Evolutionary conservation across 2,329 filamentous ascomycete species (phyloP).

Genomic region (Ceratocystis cacaofunesta): DNA sequence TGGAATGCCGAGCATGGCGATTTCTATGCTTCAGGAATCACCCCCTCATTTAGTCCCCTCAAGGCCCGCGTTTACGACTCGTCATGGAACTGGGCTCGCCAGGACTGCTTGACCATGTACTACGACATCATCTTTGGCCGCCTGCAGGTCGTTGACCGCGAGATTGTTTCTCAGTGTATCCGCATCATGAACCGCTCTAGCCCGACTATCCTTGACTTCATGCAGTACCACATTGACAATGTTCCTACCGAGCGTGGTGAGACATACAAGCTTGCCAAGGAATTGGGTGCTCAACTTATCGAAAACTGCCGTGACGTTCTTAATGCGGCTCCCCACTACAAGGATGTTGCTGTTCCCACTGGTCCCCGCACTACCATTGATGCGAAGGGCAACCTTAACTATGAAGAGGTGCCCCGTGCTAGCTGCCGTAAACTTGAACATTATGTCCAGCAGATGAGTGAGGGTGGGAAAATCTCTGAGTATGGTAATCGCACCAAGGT

Average conservation of each 20-base stretch:
- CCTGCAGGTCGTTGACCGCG: slow-evolving; percentile 81
- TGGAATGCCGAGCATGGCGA: slow-evolving; percentile 95
- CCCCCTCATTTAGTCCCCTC: slow-evolving; percentile 80
- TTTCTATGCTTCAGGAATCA: slow-evolving; percentile 86
- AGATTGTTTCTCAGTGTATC: slow-evolving; percentile 97
- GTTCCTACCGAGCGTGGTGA: slow-evolving; percentile 93
- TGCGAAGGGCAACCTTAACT: slow-evolving; percentile 79
- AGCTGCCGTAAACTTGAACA: slow-evolving; percentile 95
- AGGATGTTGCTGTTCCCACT: slow-evolving; percentile 86
- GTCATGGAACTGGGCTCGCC: slow-evolving; percentile 97
- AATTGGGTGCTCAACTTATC: slow-evolving; percentile 82
- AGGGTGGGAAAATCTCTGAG: slow-evolving; percentile 95
- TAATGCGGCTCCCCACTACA: slow-evolving; percentile 72
- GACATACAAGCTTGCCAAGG: slow-evolving; percentile 94
- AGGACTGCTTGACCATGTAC: slow-evolving; percentile 96
- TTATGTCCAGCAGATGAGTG: slow-evolving; percentile 96
- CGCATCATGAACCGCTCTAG: slow-evolving; percentile 99
- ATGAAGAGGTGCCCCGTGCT: slow-evolving; percentile 70
- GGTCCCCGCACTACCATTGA: slow-evolving; percentile 88
- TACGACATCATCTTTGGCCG: slow-evolving; percentile 98
- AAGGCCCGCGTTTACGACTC: slow-evolving; percentile 97
- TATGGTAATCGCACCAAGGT: slow-evolving; percentile 98
- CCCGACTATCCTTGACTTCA: slow-evolving; percentile 87
- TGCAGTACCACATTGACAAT: slow-evolving; percentile 99
- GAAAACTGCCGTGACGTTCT: slow-evolving; percentile 95